Base-by-base conservation (phyloP, 495 filamentous ascomycete species). In the Aspergillus affinis region DNA sequence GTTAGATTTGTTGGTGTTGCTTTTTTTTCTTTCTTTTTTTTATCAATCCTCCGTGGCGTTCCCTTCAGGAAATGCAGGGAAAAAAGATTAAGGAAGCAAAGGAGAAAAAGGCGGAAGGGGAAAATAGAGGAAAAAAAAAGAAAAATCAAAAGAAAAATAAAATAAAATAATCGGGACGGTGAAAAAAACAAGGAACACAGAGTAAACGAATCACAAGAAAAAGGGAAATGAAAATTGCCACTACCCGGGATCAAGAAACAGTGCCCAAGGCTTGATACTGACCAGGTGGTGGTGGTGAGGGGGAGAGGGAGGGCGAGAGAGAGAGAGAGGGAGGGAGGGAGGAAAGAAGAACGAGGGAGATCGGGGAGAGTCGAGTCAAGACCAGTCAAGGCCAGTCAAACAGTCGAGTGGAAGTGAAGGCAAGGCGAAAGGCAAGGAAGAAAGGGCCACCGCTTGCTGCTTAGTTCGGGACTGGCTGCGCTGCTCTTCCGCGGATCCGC, bases 191-290 rank as follows among this genome's bases (percentile, higher is more conserved):
- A 36, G 53, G 26, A 32, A 26, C 23, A 26, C 23, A 26, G 23
- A 26, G 23, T 4, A 26, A 26, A 26, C 4, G 23, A 26, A 26
- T 2, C 23, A 26, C 23, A 18, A 49, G 19, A 23, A 46, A 49
- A 17, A 60, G 58, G 30, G 55, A 63, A 52, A 51, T 46, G 60
- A 59, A 54, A 59, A 46, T 54, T 49, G 62, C 61, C 61, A 68
- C 60, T 51, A 59, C 52, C 56, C 49, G 62, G 56, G 56, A 54
- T 47, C 44, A 41, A 60, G 29, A 44, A 57, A 26, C 23, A 26
- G n/a, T 21, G 55, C 50, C 50, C 57, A 54, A 54, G 26, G 32
- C 30, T 30, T 41, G 36, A 41, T 41, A 41, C 36, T 32, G 29
- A 32, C 29, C 29, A 32, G 46, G 54, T 29, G 30, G 53, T 29